Base-by-base conservation (phyloP, 73 alveolate genomes). In the Paramecium octaurelia region DNA sequence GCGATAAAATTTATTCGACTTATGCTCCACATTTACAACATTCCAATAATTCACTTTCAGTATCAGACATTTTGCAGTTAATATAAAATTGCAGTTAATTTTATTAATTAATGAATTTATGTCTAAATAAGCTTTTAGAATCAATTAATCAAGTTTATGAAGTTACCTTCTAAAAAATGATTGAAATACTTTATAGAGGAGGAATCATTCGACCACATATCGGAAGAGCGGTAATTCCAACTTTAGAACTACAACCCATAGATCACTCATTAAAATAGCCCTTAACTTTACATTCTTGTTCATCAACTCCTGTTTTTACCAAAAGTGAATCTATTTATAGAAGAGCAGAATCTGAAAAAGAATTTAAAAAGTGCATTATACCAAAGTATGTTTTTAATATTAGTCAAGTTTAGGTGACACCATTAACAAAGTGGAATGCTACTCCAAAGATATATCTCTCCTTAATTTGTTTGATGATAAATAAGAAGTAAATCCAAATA, bases 11-110 rank as follows among this genome's bases (percentile, higher is more conserved):
- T 50, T 89, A 31, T 14, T 89, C 94, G 8, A 83, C 94, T 27
- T 42, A 40, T 70, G 44, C 43, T 12, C 92, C 88, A 71, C 94
- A 89, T 73, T 89, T 89, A 35, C 58, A 34, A 46, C 94, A 89
- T 27, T 89, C 91, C 16, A 80, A 80, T 40, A 44, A 48, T 24
- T 80, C 91, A 36, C 59, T 40, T 73, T 73, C 87, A 35, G 59
- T 73, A 73, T 73, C 54, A 35, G 87, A 36, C 87, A 73, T 73
- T 73, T 73, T 35, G 57, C 87, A 38, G 87, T 73, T 73, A 73
- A 73, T 31, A 68, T 68, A 68, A 31, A 48, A 31, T 68, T 68
- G 21, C 84, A 11, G 84, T 64, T 64, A 64, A 64, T 64, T 64
- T 64, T 64, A 64, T 31, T 64, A 64, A 27, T 68, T 31, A 27